Evolutionary conservation across 225 moss, liverwort and hornwort genomes (phyloP).

Genomic region (Pseudisothecium myosuroides): DNA sequence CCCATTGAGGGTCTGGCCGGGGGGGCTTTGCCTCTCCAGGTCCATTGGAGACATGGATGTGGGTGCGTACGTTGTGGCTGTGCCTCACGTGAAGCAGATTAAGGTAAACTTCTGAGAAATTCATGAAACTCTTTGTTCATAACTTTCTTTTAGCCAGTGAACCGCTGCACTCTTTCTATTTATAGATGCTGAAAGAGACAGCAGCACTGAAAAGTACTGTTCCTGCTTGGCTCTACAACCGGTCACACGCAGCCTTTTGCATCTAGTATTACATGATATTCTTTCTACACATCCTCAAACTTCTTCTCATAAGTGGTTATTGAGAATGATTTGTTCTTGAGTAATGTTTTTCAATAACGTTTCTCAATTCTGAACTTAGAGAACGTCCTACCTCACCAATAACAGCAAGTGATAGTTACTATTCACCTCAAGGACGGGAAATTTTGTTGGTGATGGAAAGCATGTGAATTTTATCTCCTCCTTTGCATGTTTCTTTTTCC

Average conservation of each 20-base stretch:
- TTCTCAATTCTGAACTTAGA: not conserved
- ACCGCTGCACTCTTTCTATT: not conserved
- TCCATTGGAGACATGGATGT: conserved; percentile 94
- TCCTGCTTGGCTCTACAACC: not conserved
- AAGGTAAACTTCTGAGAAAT: conserved; percentile 9
- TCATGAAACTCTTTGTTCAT: not conserved
- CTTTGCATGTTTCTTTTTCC: not conserved
- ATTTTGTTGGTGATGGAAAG: not conserved
- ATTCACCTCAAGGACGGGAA: not conserved
- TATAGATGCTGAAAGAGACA: not conserved
- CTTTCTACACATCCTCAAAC: not conserved
- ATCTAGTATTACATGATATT: not conserved
- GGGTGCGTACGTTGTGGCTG: conserved; percentile 74
- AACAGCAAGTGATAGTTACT: not conserved
- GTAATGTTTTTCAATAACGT: too few relatives aligned
- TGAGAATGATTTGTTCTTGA: not conserved
- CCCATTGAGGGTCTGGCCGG: conserved; percentile 80
- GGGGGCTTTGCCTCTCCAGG: conserved; percentile 81
- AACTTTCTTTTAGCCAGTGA: too few relatives aligned
- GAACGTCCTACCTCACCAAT: not conserved
- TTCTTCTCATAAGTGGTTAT: not conserved
- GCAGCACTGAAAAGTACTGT: not conserved
- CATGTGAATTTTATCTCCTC: not conserved
- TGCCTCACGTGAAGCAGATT: conserved; percentile 81
- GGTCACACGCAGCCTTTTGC: not conserved